Base-by-base conservation (phyloP, 805 yeast species). In the Schwanniomyces yamadae region DNA sequence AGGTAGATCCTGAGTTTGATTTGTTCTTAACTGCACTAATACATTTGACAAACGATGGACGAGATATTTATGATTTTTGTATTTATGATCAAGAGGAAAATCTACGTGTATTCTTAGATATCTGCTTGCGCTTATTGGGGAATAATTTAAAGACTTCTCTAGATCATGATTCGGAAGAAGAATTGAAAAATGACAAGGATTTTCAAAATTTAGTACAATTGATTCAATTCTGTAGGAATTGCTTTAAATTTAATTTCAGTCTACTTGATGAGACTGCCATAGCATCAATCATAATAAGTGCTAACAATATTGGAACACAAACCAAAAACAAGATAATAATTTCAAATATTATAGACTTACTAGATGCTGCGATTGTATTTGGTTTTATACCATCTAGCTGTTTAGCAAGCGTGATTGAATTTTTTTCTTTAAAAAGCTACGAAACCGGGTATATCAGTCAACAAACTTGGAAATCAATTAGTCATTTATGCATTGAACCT, bases 31-130 rank as follows among this genome's bases (percentile, higher is more conserved):
- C 49, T 6, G 77, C 78, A 4, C 48, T 83, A 23, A 55, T 57
- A 23, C 49, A 57, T 1, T 60, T 79, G 31, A 77, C 86, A 5
- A 63, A 68, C 24, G 63, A 72, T 40, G 85, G 85, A 3, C 59
- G 67, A 32, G 76, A 77, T 44, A 59, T 75, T 31, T 71, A 71
- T 40, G 81, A 76, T 37, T 62, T 74, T 37, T 69, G 71, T 48
- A 61, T 74, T 12, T 64, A 71, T 18, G 73, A 73, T 35, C 57
- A 52, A 13, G 52, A 50, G 4, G 46, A 48, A 12, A 49, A 52
- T 34, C 49, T 66, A 37, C 34, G 44, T 21, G 21, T 11, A 12
- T 52, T 54, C 34, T 25, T 56, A 10, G 23, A 15, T 13, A 15
- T 34, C 1, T 45, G 41, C 32, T 41, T 50, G 11, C 23, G 26